Base-by-base conservation (phyloP, 2,329 filamentous ascomycete species). In the Pestalotiopsis sp. region DNA sequence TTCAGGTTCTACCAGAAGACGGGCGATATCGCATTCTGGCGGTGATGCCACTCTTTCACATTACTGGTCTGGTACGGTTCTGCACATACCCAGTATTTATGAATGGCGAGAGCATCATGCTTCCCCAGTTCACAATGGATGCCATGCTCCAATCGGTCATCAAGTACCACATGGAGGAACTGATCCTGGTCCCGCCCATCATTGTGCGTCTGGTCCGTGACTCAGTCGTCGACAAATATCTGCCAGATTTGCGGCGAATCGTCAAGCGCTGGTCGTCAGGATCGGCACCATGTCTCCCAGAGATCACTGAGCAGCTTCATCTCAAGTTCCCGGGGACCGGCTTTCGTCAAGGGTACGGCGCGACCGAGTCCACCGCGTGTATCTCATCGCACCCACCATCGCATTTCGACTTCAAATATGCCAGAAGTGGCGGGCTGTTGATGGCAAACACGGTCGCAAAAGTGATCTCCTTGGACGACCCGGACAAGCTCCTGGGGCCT, bases 321-420 rank as follows among this genome's bases (percentile, higher is more conserved):
- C 81, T 82, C 70, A 84, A 83, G 62, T 91, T 90, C 73, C 89
- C 88, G 0, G 78, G 83, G 2, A 88, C 86, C 0, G 87, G 87
- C 0, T 89, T 91, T 77, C 88, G 88, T 71, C 89, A 90, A 74
- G 88, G 88, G 2, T 91, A 90, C 73, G 89, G 90, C 23, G 91
- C 91, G 87, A 92, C 89, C 0, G 90, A 91, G 75, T 86, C 84
- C 0, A 91, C 87, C 74, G 84, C 81, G 3, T 90, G 88, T 71
- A 89, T 92, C 69, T 90, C 88, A 0, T 83, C 86, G 0, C 89
- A 91, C 66, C 86, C 89, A 5, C 84, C 85, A 0, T 81, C 83
- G 0, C 83, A 85, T 66, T 88, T 86, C 69, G 81, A 81, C 12
- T 91, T 86, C 79, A 83, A 85, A 64, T 88, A 90, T 71, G 88